Conservation (phyloP, 805 yeast genomes). For the Lachancea cidri region DNA sequence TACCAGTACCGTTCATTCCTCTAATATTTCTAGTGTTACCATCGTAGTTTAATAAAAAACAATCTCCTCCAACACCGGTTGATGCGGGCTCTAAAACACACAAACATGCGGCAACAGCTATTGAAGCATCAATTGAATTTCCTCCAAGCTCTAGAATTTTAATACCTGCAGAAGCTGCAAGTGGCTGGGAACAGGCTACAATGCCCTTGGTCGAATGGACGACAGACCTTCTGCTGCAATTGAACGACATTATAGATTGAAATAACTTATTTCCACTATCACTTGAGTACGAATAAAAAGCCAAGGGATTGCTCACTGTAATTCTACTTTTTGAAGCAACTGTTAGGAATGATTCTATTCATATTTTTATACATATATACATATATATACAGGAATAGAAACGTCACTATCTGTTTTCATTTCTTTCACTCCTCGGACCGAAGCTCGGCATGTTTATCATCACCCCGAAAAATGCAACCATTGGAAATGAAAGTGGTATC, state of each 20-base stretch:
- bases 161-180: conserved; percentile 71
- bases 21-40: conserved; percentile 44
- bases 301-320: too few relatives aligned
- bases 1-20: conserved; percentile 75
- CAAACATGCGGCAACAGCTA: conserved; percentile 53
- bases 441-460: too few relatives aligned
- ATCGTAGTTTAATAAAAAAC: conserved; percentile 58
- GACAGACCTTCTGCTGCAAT: conserved; percentile 12
- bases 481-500: too few relatives aligned
- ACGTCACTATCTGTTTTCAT: too few relatives aligned
- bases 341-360: too few relatives aligned
- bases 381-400: too few relatives aligned
- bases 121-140: conserved; percentile 62
- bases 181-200: conserved; percentile 70
- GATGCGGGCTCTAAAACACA: conserved; percentile 54
- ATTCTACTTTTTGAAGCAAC: too few relatives aligned
- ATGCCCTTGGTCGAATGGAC: conserved; percentile 45
- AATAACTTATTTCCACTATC: not conserved
- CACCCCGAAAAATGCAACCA: too few relatives aligned
- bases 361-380: too few relatives aligned
- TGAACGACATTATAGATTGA: conserved; percentile 9
- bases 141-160: conserved; percentile 66
- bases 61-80: conserved; percentile 63
- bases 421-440: too few relatives aligned
- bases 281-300: too few relatives aligned